Evolutionary conservation across 768 basidiomycete species (phyloP).

Genomic region (Sistotremastrum niveocremeum): DNA sequence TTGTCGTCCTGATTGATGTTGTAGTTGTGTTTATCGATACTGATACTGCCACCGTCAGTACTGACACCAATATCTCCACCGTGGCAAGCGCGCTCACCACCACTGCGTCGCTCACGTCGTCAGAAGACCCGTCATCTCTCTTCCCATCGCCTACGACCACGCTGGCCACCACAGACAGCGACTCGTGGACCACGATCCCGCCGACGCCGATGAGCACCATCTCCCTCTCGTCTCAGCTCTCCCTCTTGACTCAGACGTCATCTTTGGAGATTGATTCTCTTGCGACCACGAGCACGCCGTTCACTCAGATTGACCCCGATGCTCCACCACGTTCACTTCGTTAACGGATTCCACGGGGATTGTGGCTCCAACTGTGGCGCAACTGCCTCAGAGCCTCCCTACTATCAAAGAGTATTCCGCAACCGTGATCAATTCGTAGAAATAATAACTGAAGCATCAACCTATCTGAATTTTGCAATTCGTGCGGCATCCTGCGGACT

Average conservation of each 20-base stretch:
- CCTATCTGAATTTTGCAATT: too few relatives aligned
- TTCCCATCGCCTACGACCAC: constrained; percentile 2
- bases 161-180: constrained; percentile 11
- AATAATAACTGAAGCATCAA: too few relatives aligned
- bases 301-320: constrained; percentile 26
- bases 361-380: constrained; percentile 13
- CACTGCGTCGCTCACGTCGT: not conserved
- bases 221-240: constrained; percentile 20
- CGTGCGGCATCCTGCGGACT: too few relatives aligned
- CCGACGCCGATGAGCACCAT: constrained; percentile 3
- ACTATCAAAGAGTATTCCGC: too few relatives aligned
- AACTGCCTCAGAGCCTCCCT: constrained; percentile 52
- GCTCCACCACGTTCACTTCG: constrained; percentile 19
- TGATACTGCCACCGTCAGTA: constrained; percentile 2
- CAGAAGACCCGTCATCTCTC: not conserved
- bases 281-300: constrained; percentile 8
- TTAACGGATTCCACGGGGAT: constrained; percentile 6
- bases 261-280: constrained; percentile 15
- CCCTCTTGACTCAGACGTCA: constrained; percentile 20
- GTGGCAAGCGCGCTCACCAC: constrained; percentile 6
- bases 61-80: constrained; percentile 21
- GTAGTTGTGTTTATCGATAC: too few relatives aligned
- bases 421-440: too few relatives aligned
- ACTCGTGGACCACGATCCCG: constrained; percentile 9
- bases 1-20: constrained; percentile 3